Conservation (phyloP, 192 early-diverging fungal species). For the Podila horticola region DNA sequence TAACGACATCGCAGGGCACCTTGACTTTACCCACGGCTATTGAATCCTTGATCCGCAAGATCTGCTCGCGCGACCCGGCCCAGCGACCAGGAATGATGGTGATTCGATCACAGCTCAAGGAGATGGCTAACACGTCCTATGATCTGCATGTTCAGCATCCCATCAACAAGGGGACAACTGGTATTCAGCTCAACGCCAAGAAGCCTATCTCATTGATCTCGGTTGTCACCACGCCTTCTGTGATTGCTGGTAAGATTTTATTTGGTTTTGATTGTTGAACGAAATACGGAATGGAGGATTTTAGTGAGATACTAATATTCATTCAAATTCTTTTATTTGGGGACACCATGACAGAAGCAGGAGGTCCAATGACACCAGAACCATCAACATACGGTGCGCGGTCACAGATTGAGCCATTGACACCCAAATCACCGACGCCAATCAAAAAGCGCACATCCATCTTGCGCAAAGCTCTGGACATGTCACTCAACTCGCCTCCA, state of each 20-base stretch:
- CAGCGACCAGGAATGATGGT: constrained; percentile 35
- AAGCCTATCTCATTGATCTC: constrained; percentile 52
- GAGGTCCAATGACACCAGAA: constrained; percentile 9
- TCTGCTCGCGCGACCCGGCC: constrained; percentile 40
- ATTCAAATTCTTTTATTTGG: too few species aligned
- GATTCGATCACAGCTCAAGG: constrained; percentile 48
- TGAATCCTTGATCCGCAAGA: constrained; percentile 42
- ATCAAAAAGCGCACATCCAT: constrained; percentile 37
- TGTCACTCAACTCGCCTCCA: constrained; percentile 48
- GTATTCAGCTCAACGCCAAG: constrained; percentile 48
- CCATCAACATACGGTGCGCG: neutral
- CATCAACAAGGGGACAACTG: constrained; percentile 40
- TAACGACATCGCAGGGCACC: constrained; percentile 41
- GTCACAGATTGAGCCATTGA: constrained; percentile 10
- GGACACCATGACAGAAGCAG: neutral
- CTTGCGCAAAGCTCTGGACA: constrained; percentile 39
- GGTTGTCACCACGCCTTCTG: constrained; percentile 38
- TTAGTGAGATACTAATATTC: neutral
- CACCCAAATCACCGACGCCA: constrained; percentile 16
- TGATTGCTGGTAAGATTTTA: constrained; percentile 26
- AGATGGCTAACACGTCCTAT: constrained; percentile 49
- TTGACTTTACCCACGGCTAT: constrained; percentile 34
- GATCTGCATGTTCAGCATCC: constrained; percentile 50
- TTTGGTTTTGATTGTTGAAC: neutral
- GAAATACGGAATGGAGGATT: neutral